Percentiles rank a stretch among this genome's conserved stretches.
Evolutionary conservation across 1,284 basidiomycete genomes (phyloP).

Genomic region (Fomitopsis pinicola): DNA sequence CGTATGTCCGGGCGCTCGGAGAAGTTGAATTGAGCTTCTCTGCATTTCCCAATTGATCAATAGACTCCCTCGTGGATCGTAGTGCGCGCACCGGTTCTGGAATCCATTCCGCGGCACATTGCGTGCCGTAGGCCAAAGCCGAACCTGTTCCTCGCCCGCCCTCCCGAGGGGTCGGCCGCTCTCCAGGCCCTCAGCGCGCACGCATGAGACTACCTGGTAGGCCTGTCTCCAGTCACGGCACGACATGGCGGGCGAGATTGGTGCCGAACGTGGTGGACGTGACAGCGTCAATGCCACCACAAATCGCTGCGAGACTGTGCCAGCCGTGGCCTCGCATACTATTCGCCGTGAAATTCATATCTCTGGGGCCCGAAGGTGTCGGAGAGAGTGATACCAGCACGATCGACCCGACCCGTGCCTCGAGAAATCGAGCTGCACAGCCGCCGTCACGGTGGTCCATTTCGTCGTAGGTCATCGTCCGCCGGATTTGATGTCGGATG

Average conservation of each 20-base stretch:
- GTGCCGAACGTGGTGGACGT: neutral
- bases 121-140: neutral
- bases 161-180: neutral
- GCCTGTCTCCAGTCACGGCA: neutral
- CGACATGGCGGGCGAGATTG: neutral
- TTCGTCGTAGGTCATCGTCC: neutral
- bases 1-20: neutral
- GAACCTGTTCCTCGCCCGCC: neutral
- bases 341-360: neutral
- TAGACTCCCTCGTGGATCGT: neutral
- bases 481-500: neutral
- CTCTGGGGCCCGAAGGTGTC: neutral
- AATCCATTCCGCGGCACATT: neutral
- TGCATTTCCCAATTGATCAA: neutral
- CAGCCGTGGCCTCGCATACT: neutral
- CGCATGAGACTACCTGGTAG: neutral
- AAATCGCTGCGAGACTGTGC: too few species aligned
- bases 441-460: neutral
- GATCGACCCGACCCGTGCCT: neutral
- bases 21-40: neutral
- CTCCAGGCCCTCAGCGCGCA: too few species aligned
- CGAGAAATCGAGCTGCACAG: neutral
- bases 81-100: neutral
- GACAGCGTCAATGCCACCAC: neutral
- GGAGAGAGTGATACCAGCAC: neutral